Evolutionary conservation across 2,329 filamentous ascomycete genomes (phyloP).

Genomic region (Iodosphaeria phyllophila): DNA sequence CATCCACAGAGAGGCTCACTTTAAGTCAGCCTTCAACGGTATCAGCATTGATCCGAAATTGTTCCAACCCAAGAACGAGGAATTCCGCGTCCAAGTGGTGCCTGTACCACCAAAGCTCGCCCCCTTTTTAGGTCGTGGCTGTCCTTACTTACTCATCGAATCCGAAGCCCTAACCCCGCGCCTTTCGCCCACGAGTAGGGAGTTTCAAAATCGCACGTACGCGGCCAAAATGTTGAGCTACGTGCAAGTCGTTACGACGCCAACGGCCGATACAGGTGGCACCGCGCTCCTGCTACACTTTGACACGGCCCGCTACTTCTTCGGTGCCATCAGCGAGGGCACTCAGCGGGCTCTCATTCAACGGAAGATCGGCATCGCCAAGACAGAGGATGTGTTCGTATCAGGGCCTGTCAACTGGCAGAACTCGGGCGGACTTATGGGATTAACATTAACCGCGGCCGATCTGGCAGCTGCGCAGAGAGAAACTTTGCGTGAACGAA

Average conservation of each 20-base stretch:
- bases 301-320: slow-evolving; percentile 65
- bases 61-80: too few relatives aligned
- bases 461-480: slow-evolving; percentile 36
- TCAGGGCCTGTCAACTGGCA: slow-evolving; percentile 61
- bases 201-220: too few relatives aligned
- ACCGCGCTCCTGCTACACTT: slow-evolving; percentile 63
- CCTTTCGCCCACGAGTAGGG: too few relatives aligned
- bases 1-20: too few relatives aligned
- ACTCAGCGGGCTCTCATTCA: slow-evolving; percentile 61
- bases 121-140: too few relatives aligned
- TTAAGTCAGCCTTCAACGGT: too few relatives aligned
- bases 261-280: slow-evolving; percentile 75
- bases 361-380: slow-evolving; percentile 43
- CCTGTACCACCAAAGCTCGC: too few relatives aligned
- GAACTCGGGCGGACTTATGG: slow-evolving; percentile 64
- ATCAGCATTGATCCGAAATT: too few relatives aligned
- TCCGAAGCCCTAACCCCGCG: too few relatives aligned
- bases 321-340: slow-evolving; percentile 70
- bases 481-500: slow-evolving; percentile 19
- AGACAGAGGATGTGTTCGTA: slow-evolving; percentile 63
- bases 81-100: too few relatives aligned
- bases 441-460: slow-evolving; percentile 69
- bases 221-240: slow-evolving; percentile 46
- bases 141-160: too few relatives aligned
- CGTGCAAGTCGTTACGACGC: slow-evolving; percentile 60